Evolutionary conservation across 2,329 filamentous ascomycete genomes (phyloP).

Genomic region (Penicillium palitans): DNA sequence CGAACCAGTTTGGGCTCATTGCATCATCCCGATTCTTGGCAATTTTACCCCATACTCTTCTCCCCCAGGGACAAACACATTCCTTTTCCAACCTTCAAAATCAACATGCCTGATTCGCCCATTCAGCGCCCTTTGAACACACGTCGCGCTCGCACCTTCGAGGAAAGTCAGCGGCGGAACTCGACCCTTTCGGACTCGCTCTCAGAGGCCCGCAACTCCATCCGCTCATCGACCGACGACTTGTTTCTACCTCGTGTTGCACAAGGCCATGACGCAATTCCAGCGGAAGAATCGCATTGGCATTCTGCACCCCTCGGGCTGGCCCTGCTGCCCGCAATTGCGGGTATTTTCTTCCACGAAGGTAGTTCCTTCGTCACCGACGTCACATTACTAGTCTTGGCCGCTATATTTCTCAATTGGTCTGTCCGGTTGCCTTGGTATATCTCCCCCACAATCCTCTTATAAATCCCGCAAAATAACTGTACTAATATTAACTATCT

Average conservation of each 20-base stretch:
- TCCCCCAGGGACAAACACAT: no score
- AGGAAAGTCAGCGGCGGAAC: constrained; percentile 61
- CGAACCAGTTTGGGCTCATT: neutral
- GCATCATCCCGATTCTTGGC: constrained; percentile 6
- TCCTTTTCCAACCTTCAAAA: neutral
- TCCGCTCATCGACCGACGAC: constrained; percentile 68
- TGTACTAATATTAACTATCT: neutral
- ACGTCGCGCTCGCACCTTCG: constrained; percentile 31
- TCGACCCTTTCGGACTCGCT: constrained; percentile 77
- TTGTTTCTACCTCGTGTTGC: constrained; percentile 61
- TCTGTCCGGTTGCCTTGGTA: constrained; percentile 88
- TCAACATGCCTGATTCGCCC: constrained; percentile 17
- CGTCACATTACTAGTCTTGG: constrained; percentile 74
- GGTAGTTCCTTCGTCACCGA: constrained; percentile 83
- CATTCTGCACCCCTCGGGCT: constrained; percentile 79
- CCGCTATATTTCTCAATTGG: constrained; percentile 88
- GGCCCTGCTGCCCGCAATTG: constrained; percentile 81
- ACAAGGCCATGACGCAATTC: constrained; percentile 33
- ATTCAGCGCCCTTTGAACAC: neutral
- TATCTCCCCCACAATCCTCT: neutral
- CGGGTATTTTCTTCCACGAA: constrained; percentile 79
- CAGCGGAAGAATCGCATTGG: constrained; percentile 64
- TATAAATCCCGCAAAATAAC: neutral
- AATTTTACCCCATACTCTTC: neutral
- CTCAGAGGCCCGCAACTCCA: constrained; percentile 63